These are phyloP conservation scores for Plasmodium gonderi DNA, from an alignment of 169 alveolate species.

Conservation along the genomic window DNA sequence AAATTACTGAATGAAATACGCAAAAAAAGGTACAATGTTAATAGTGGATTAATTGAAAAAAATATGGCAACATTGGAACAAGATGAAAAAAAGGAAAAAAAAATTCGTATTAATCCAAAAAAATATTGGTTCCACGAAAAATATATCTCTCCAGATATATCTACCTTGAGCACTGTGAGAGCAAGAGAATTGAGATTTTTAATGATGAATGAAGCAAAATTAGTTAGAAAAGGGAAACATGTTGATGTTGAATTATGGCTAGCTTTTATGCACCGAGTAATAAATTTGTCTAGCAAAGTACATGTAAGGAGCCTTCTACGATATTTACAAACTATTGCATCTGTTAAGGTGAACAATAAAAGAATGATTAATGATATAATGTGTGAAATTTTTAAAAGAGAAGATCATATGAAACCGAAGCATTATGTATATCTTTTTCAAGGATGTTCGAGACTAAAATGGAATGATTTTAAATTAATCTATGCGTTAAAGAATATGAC, in stretches of 20 bases:
- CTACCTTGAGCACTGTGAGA: slow-evolving; percentile 16
- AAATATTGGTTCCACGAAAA: slow-evolving; percentile 42
- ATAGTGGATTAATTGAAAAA: slow-evolving; percentile 19
- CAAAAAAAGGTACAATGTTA: slow-evolving; percentile 9
- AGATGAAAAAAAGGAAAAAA: slow-evolving; percentile 33
- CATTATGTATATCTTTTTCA: slow-evolving; percentile 85
- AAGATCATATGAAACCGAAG: slow-evolving; percentile 84
- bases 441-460: slow-evolving; percentile 77
- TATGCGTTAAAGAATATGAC: slow-evolving; percentile 84
- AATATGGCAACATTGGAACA: not conserved
- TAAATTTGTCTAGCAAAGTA: slow-evolving; percentile 63
- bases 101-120: slow-evolving; percentile 29
- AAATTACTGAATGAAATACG: slow-evolving; percentile 30
- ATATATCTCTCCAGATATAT: slow-evolving; percentile 35
- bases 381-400: slow-evolving; percentile 77
- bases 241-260: slow-evolving; percentile 66
- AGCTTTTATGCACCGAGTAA: slow-evolving; percentile 75
- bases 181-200: slow-evolving; percentile 61
- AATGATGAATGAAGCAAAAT: slow-evolving; percentile 69
- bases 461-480: slow-evolving; percentile 78
- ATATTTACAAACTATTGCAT: slow-evolving; percentile 79
- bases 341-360: slow-evolving; percentile 75
- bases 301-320: slow-evolving; percentile 79
- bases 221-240: slow-evolving; percentile 63
- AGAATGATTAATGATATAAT: slow-evolving; percentile 39